Conservation (phyloP, 1,284 basidiomycete genomes). For the Pseudozyma sp. region DNA sequence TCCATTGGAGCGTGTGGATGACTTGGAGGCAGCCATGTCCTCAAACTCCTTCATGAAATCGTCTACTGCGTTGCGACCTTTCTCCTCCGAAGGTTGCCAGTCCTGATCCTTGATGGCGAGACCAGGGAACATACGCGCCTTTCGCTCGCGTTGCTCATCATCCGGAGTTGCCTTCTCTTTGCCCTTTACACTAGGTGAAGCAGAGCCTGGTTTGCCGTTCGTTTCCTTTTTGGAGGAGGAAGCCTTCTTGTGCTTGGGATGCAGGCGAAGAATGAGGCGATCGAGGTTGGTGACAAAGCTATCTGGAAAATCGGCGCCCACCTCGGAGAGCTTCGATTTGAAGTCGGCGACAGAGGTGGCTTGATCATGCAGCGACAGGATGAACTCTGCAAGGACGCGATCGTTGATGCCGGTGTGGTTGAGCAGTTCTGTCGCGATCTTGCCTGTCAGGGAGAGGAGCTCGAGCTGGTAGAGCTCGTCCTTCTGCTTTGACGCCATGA, state of each 20-base stretch:
- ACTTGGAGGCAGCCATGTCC: constrained; percentile 71
- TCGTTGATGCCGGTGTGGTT: constrained; percentile 77
- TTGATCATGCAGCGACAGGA: constrained; percentile 89
- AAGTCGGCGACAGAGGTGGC: constrained; percentile 82
- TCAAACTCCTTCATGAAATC: constrained; percentile 85
- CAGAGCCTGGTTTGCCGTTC: constrained; percentile 68
- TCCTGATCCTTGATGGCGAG: constrained; percentile 82
- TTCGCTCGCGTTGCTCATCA: constrained; percentile 77
- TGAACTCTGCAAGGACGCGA: constrained; percentile 93
- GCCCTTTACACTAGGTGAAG: constrained; percentile 57
- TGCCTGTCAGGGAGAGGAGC: constrained; percentile 63
- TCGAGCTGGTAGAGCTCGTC: constrained; percentile 67
- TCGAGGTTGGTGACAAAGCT: constrained; percentile 92
- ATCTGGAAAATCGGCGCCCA: constrained; percentile 87
- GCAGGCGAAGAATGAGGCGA: constrained; percentile 90
- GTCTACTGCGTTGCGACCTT: constrained; percentile 77
- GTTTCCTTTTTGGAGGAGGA: constrained; percentile 17
- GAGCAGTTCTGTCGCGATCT: constrained; percentile 69
- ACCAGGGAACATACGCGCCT: constrained; percentile 88
- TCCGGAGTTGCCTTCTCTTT: constrained; percentile 70
- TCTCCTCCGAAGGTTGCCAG: constrained; percentile 70
- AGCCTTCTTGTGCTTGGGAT: constrained; percentile 81
- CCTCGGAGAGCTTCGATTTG: constrained; percentile 82
- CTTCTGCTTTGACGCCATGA: constrained; percentile 18
- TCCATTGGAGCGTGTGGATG: not conserved